phyloP scores from a whole-genome alignment of 1,284 basidiomycete genomes.

The Puccinia novopanici region DNA sequence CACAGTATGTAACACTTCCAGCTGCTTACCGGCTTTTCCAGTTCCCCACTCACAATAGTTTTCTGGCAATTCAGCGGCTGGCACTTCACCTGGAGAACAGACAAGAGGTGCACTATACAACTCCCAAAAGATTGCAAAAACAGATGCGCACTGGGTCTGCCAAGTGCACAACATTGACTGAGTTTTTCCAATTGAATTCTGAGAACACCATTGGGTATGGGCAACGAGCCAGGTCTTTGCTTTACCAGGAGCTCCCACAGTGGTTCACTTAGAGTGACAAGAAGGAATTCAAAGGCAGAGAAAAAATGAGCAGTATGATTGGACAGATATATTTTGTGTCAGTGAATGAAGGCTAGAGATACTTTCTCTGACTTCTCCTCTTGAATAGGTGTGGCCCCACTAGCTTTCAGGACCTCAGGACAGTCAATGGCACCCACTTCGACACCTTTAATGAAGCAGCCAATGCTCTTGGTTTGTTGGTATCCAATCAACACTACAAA shows the following conservation, averaged over 20 bases:
- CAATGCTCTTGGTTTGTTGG: not conserved
- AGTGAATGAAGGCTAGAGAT: not conserved
- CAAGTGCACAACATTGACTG: not conserved
- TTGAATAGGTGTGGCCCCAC: not conserved
- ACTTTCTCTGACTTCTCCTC: not conserved
- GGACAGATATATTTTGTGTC: not conserved
- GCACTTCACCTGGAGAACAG: no score
- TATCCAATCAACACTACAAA: not conserved
- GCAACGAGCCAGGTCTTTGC: not conserved
- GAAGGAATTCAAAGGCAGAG: not conserved
- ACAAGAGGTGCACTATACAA: no score
- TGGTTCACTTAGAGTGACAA: not conserved
- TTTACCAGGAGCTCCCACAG: slow-evolving; percentile 4
- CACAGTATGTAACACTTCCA: no score
- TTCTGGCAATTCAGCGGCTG: no score
- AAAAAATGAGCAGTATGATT: not conserved
- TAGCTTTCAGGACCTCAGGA: not conserved
- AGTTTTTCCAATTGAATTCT: not conserved
- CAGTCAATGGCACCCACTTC: not conserved
- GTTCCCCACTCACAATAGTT: no score
- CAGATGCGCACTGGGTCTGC: not conserved
- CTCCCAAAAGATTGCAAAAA: not conserved
- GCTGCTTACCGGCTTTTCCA: no score
- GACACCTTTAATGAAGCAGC: not conserved
- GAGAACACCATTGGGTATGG: not conserved